Evolutionary conservation across 2,329 filamentous ascomycete species (phyloP), one percentile per base, ranked within the genome.

Genomic region (Arachnomyces sp.): DNA sequence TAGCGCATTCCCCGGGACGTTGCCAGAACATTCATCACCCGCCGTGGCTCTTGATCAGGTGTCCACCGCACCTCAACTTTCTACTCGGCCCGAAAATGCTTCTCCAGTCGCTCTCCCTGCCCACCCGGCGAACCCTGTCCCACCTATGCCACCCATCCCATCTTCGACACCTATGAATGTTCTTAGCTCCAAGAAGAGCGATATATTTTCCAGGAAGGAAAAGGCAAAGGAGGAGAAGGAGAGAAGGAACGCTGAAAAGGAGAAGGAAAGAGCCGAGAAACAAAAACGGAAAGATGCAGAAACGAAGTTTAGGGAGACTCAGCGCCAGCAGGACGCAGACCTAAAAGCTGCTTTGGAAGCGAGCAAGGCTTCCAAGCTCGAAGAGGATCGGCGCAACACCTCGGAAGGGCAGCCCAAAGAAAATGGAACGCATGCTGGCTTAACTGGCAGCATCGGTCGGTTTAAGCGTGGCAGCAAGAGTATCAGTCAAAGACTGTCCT

Each of bases 401-500:
- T 41, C 48, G 30, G 56, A 48, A 46, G 6, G 57, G 61, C 13
- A 54, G 52, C 29, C 54, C 51, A 15, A 61, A 56, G 51, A 63
- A 15, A 66, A 66, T 34, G 67, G 70, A 4, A 69, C 78, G 5
- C 50, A 55, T 15, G 63, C 59, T 37, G 62, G 60, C 16, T 49
- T 61, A 7, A 50, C 59, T 37, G 62, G 67, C 6, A 62, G 69
- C 21, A 66, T 92, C 31, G 78, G 77, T 52, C 73, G 85, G 33
- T 80, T 84, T 48, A 77, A 80, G 50, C 74, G 81, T 40, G 78
- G 78, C 7, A 86, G 82, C 60, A 90, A 86, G 67, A 88, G 85
- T 47, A 75, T 94, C 68, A 77, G 84, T 36, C 78, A 82, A 31
- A 33, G 39, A 47, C 86, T 83, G 61, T 84, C 84, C 3, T 49